Percentiles rank a stretch among this genome's conserved stretches.
Conservation (phyloP, 31 red algal species). For the Odonthalia washingtoniensis region DNA sequence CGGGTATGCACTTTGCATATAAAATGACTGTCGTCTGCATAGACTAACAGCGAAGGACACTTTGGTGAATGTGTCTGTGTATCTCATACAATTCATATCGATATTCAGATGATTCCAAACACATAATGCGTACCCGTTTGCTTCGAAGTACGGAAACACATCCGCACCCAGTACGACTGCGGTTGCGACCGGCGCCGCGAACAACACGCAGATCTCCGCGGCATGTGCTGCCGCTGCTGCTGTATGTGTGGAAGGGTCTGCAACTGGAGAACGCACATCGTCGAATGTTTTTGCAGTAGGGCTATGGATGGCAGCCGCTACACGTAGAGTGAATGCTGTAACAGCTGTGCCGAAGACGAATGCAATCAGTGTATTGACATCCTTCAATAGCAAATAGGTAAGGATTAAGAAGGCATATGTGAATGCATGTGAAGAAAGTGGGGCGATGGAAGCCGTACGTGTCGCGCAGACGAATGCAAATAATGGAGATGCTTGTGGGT, state of each 20-base stretch:
- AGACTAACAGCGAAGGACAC: conserved; percentile 32
- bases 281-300: neutral
- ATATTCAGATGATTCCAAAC: conserved; percentile 55
- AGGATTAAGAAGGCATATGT: neutral
- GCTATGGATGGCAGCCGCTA: neutral
- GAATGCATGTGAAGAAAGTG: neutral
- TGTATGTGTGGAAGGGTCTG: neutral
- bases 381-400: neutral
- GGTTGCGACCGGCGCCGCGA: conserved; percentile 7
- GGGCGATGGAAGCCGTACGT: neutral
- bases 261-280: neutral
- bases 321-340: neutral
- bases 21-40: neutral
- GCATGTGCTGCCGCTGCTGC: neutral
- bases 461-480: neutral
- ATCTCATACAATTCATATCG: conserved; percentile 33
- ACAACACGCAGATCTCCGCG: neutral
- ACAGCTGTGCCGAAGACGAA: neutral
- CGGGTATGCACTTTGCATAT: conserved; percentile 24
- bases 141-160: conserved; percentile 56
- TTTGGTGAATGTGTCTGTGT: no score
- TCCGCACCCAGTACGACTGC: conserved; percentile 42
- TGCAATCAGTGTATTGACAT: neutral
- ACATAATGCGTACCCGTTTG: conserved; percentile 38
- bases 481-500: neutral